Percentiles rank a stretch among this genome's conserved stretches.
Conservation (phyloP, 2,329 filamentous ascomycete genomes). For the Colletotrichum tofieldiae region DNA sequence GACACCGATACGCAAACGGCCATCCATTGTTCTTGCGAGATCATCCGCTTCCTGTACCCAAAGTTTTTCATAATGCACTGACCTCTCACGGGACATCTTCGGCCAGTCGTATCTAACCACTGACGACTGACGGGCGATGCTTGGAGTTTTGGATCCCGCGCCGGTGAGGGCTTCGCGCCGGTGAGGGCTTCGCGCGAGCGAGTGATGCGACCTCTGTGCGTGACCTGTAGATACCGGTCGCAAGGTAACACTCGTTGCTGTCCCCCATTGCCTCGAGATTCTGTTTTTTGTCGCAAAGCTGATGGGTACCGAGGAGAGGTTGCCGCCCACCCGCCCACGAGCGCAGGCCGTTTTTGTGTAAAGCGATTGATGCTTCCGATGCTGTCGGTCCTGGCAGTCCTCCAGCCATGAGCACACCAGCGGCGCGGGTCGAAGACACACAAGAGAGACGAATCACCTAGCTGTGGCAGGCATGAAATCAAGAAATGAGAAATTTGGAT, state of each 20-base stretch:
- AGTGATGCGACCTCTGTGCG: constrained; percentile 16
- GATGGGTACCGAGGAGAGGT: not conserved
- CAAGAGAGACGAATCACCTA: constrained; percentile 1
- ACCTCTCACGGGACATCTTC: not conserved
- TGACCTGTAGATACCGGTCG: constrained; percentile 14
- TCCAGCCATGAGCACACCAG: not conserved
- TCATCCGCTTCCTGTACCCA: not conserved
- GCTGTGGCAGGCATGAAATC: not conserved
- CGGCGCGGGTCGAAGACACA: not conserved
- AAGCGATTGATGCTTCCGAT: constrained; percentile 13
- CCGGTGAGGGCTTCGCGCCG: constrained; percentile 15
- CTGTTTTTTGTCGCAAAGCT: not conserved
- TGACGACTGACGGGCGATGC: not conserved
- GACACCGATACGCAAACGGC: constrained; percentile 9
- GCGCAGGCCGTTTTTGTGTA: not conserved
- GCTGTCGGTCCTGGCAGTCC: not conserved
- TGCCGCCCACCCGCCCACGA: not conserved
- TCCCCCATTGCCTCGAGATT: not conserved
- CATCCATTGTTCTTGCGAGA: constrained; percentile 3
- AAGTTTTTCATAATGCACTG: not conserved
- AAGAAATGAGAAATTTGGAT: not conserved
- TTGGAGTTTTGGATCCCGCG: constrained; percentile 5
- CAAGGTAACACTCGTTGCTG: not conserved
- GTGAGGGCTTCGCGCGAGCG: constrained; percentile 8
- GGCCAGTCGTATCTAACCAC: not conserved